These are phyloP conservation scores for Scenedesmus sp. DNA, from an alignment of 163 green algal species.

Conservation along the genomic window DNA sequence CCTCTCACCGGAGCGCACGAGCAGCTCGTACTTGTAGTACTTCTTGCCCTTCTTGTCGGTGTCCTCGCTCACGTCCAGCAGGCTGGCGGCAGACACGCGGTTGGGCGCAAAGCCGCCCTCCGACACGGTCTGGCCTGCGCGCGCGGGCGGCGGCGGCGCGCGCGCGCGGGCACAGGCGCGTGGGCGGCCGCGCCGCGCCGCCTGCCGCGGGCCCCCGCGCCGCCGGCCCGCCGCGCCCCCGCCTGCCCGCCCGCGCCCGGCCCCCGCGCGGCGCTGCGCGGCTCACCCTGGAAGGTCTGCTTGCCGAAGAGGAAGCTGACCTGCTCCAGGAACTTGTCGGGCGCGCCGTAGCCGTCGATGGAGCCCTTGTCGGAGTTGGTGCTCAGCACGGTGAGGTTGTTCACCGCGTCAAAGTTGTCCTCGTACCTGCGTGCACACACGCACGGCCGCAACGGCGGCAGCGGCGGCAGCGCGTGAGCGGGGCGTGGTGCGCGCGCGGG, in stretches of 20 bases:
- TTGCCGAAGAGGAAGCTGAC: constrained; percentile 89
- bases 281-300: constrained; percentile 54
- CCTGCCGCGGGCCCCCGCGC: no score
- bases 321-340: constrained; percentile 89
- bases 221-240: no score
- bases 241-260: no score
- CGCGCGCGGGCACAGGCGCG: no score
- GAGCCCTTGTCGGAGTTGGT: constrained; percentile 80
- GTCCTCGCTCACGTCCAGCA: constrained; percentile 82
- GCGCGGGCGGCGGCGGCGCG: background rate
- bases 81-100: constrained; percentile 80
- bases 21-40: constrained; percentile 93
- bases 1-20: constrained; percentile 35
- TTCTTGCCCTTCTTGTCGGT: constrained; percentile 95
- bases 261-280: background rate
- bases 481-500: no score
- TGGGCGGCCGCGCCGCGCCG: no score
- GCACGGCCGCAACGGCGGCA: no score
- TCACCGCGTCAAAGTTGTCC: constrained; percentile 96
- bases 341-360: constrained; percentile 85
- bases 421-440: constrained; percentile 94
- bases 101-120: constrained; percentile 93
- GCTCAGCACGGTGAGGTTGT: constrained; percentile 88
- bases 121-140: constrained; percentile 78
- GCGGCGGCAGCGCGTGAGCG: no score